These are phyloP conservation scores for Claviceps sorghi DNA, from an alignment of 2,329 filamentous ascomycete genomes.

Conservation along the genomic window DNA sequence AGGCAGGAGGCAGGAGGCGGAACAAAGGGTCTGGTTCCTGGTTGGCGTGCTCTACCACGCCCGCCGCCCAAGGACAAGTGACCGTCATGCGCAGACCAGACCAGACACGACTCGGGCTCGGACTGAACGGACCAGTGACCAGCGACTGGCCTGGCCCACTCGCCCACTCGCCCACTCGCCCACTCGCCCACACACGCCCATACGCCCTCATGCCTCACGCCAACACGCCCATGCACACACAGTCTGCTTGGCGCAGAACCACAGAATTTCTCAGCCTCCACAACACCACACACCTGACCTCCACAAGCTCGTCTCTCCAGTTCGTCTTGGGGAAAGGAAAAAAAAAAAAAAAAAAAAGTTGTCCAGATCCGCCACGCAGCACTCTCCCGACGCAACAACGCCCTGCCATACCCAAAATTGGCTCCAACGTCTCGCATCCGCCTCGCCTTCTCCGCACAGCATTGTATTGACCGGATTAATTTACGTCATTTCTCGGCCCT, in stretches of 20 bases:
- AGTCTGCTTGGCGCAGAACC: not conserved
- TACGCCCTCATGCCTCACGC: too few relatives aligned
- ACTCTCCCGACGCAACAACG: not conserved
- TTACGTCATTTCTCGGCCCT: constrained; percentile 1
- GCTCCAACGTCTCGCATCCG: not conserved
- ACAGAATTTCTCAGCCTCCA: constrained; percentile 4
- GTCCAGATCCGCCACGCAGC: constrained; percentile 2
- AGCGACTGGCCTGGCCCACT: not conserved
- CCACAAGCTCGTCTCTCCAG: constrained; percentile 3
- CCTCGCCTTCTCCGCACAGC: not conserved
- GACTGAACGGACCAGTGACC: not conserved
- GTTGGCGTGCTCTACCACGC: not conserved
- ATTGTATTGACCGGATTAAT: not conserved
- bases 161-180: not conserved
- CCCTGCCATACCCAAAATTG: not conserved
- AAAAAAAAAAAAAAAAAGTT: not conserved
- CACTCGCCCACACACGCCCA: too few relatives aligned
- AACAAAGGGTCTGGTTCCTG: not conserved
- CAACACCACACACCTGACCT: constrained; percentile 3
- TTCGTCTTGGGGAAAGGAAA: not conserved
- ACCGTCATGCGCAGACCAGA: not conserved
- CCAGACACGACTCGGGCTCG: not conserved
- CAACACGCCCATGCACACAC: too few relatives aligned
- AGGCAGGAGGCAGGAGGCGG: not conserved
- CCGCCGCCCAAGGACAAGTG: not conserved